Evolutionary conservation across 2,329 filamentous ascomycete species (phyloP).

Genomic region (Cladophialophora immunda): DNA sequence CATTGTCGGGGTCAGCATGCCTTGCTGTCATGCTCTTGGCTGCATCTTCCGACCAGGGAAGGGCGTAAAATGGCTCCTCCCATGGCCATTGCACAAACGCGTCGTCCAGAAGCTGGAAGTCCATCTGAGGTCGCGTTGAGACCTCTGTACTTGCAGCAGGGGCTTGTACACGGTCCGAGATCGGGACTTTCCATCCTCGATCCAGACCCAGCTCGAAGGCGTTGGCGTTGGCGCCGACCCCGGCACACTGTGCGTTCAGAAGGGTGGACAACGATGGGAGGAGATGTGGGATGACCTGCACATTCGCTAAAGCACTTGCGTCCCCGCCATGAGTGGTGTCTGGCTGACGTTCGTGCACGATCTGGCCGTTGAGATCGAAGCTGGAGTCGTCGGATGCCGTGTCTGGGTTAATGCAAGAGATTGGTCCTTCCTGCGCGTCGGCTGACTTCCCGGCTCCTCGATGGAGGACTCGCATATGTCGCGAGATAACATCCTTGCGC

Average conservation of each 20-base stretch:
- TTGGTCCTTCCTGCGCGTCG: not conserved
- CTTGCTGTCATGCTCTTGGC: not conserved
- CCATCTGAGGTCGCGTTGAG: not conserved
- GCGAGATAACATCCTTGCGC: slow-evolving; percentile 21
- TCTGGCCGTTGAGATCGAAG: not conserved
- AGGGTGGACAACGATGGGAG: not conserved
- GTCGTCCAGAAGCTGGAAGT: slow-evolving; percentile 13
- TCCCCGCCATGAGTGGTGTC: not conserved
- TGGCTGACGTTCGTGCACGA: not conserved
- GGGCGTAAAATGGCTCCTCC: slow-evolving; percentile 13
- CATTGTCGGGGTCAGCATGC: not conserved
- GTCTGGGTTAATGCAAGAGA: not conserved
- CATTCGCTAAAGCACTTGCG: not conserved
- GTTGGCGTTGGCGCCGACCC: not conserved
- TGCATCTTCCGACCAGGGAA: slow-evolving; percentile 10
- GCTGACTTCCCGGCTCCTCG: slow-evolving; percentile 6
- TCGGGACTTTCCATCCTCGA: slow-evolving; percentile 1
- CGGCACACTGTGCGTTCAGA: not conserved
- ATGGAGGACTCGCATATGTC: slow-evolving; percentile 18
- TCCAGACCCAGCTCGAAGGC: slow-evolving; percentile 1
- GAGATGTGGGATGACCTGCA: not conserved
- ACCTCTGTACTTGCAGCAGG: not conserved
- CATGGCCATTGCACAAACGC: slow-evolving; percentile 9
- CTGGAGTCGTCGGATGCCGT: not conserved
- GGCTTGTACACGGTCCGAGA: not conserved